Evolutionary conservation across 352 stramenopile genomes (phyloP).

Genomic region (Phytophthora vignae): DNA sequence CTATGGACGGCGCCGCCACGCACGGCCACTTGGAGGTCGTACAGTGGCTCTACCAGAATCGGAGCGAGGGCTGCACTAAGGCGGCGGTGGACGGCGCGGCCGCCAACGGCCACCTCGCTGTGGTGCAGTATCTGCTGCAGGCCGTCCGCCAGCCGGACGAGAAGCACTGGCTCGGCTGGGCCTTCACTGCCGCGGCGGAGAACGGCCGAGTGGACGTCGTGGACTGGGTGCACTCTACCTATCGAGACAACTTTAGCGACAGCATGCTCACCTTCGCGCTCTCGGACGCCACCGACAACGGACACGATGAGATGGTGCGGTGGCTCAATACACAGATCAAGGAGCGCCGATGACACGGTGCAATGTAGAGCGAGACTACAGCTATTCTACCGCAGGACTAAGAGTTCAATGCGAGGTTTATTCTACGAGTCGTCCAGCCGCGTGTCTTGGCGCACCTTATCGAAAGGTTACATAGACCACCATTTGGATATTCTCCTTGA

Average conservation of each 20-base stretch:
- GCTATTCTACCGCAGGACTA: no score
- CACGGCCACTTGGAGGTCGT: constrained; percentile 39
- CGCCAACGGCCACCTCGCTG: constrained; percentile 21
- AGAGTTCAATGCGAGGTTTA: background rate
- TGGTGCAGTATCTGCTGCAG: constrained; percentile 37
- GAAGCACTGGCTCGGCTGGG: constrained; percentile 26
- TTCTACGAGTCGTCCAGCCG: background rate
- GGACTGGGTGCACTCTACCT: constrained; percentile 13
- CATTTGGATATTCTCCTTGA: constrained; percentile 1
- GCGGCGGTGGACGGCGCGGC: constrained; percentile 32
- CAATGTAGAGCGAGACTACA: no score
- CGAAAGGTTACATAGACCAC: background rate
- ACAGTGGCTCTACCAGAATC: constrained; percentile 27
- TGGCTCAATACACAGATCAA: constrained; percentile 3
- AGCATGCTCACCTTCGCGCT: constrained; percentile 10
- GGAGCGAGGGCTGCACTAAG: constrained; percentile 32
- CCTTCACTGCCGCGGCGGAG: constrained; percentile 15
- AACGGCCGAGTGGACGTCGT: constrained; percentile 19
- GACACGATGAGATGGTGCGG: constrained; percentile 5
- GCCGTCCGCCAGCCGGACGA: constrained; percentile 6
- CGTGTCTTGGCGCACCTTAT: constrained; percentile 31
- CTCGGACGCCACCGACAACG: constrained; percentile 11
- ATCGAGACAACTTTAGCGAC: constrained; percentile 15
- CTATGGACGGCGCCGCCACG: constrained; percentile 35
- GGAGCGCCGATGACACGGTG: constrained; percentile 10